Base-by-base conservation (phyloP, 768 basidiomycete species). In the Lanmaoa rubissima region DNA sequence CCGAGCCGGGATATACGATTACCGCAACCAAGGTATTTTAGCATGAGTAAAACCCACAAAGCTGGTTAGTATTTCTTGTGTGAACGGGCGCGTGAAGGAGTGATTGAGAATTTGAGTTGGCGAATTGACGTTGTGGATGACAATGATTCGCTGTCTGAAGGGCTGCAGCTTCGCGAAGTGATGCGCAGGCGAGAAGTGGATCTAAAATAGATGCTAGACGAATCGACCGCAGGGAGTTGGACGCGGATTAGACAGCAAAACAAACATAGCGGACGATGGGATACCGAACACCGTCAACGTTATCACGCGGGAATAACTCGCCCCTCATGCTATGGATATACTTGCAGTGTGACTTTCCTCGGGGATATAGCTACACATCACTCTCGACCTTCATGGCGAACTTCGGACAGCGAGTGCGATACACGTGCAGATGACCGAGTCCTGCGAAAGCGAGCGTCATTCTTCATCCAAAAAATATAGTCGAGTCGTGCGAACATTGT, bases 381-480 rank as follows among this genome's bases (percentile, higher is more conserved):
- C 41, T 38, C 57, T 60, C 48, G 53, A 40, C 48, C 42, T 54
- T 69, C 60, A 70, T 45, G 61, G 73, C 54, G 70, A 69, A 52
- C 78, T 81, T 70, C 82, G 81, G 57, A 85, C 72, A 32, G 83
- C 83, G 62, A 85, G 82, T 39, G 82, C 84, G 54, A 83, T 79
- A 70, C 84, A 85, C 57, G 83, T 81, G 74, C 84, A 85, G 60
- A 85, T 84, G 56, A 85, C 69, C 36, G 82, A 87, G 68, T 91
- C 90, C 91, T 93, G 72, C 50, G 42, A 59, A 55, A 53, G 43
- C 16, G 41, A 47, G 43, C 26, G 61, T 66, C 17, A 61, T 52
- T 36, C 21, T 24, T 39, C 39, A 39, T 61, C 59, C 58, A 57
- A 19, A 21, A 53, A 34, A 54, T n/a, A 53, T 16, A 41, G 49